Evolutionary conservation across 176 grass and related monocot genomes (phyloP).

Genomic region (Ensete glaucum): DNA sequence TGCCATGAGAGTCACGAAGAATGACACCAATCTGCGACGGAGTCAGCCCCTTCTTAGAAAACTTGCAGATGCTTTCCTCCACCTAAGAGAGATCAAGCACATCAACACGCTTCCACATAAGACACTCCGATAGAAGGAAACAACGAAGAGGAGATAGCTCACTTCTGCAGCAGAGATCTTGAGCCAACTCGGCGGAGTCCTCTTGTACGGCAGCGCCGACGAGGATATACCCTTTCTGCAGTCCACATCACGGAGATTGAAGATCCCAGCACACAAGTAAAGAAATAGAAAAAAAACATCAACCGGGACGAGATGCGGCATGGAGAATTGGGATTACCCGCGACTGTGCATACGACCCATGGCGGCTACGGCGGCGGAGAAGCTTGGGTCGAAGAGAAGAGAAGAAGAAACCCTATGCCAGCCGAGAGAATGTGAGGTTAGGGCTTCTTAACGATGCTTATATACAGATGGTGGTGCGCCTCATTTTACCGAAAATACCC

Average conservation of each 20-base stretch:
- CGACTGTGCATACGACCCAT: constrained; percentile 3
- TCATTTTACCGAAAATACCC: too few species aligned
- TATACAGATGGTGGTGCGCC: too few species aligned
- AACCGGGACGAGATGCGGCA: too few species aligned
- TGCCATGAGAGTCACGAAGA: constrained; percentile 2
- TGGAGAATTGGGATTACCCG: background rate
- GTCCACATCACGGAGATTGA: background rate
- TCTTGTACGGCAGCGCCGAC: constrained; percentile 16
- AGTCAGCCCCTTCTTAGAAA: background rate
- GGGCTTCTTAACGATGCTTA: too few species aligned
- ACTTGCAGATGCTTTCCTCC: background rate
- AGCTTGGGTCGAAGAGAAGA: background rate
- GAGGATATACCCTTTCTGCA: constrained; percentile 13
- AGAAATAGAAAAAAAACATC: too few species aligned
- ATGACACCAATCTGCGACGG: constrained; percentile 1
- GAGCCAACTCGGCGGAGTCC: constrained; percentile 12
- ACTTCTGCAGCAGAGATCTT: constrained; percentile 7
- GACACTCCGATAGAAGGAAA: background rate
- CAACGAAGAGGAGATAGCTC: background rate
- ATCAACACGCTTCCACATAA: too few species aligned
- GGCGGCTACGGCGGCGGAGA: background rate
- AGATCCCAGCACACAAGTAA: background rate
- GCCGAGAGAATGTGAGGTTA: too few species aligned
- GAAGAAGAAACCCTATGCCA: background rate
- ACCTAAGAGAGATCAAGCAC: background rate